Evolutionary conservation across 2,329 filamentous ascomycete genomes (phyloP), one percentile per base, ranked within the genome.

Genomic region (Dryadomyces quercivorus): DNA sequence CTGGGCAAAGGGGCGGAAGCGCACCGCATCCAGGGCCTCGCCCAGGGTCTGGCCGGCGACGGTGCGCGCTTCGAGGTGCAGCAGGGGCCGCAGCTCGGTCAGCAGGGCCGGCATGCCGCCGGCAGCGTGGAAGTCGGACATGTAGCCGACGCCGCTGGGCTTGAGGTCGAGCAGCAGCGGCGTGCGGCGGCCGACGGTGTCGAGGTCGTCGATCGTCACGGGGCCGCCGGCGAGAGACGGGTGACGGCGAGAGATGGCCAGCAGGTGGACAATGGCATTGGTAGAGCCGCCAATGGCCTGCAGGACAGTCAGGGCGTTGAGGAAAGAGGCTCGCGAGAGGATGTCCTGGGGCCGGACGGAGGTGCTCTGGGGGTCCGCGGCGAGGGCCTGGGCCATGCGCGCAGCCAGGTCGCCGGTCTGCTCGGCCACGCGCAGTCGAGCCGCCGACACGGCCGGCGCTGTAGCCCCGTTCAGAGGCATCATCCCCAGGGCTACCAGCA

Each of bases 91-190:
- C 18, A 96, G 76, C 21, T 88, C 72, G 61, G 90, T 89, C 59
- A 95, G 80, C 0, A 96, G 81, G 0, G 86, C 85, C 0, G 86
- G 83, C 67, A 93, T 88, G 34, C 91, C 91, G 22, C 91, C 91
- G 52, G 93, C 85, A 56, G 90, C 85, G 67, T 93, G 93, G 44
- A 96, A 82, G 64, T 96, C 90, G 5, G 85, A 88, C 84, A 95
- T 94, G 66, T 90, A 86, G 65, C 89, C 91, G 54, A 86, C 84
- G 1, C 91, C 91, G 57, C 81, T 87, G 0, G 91, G 91, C n/a
- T 91, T 88, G 18, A 95, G 75, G 64, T 94, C 86, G 1, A 91
- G 86, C 44, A 95, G 79, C 63, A 93, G 82, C 0, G 89, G 89
- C 1, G 90, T 89, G 59, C 78, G 82, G 60, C 88, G 75, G 54